Evolutionary conservation across 768 basidiomycete genomes (phyloP), one percentile per base, ranked within the genome.

Genomic region (Tylopilus vinaceipallidus): DNA sequence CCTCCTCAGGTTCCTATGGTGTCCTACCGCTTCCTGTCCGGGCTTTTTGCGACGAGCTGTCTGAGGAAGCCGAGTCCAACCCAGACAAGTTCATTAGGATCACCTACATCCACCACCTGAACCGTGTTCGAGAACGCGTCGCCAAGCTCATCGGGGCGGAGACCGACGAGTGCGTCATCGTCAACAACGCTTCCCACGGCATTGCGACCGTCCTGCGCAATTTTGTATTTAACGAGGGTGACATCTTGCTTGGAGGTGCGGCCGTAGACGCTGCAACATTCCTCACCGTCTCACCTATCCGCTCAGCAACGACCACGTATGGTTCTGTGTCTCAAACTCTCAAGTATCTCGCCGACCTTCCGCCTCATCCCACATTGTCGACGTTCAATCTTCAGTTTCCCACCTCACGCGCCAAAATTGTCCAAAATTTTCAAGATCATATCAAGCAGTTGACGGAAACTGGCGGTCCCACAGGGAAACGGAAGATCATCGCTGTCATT

Each of bases 171-270:
- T 70, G 79, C n/a, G 80, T 85, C 17, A 66, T 82, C 51, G 61
- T 69, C 12, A 57, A 53, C 61, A 68, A 67, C 5, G 42, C 61
- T 13, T 60, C 67, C 6, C 65, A 65, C 17, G 66, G 67, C 3
- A 56, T 92, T 29, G 82, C 83, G 55, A 87, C 82, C 10, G 70
- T 92, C 42, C 62, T 89, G 27, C 69, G 76, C 40, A 89, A 89
- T 50, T 72, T 93, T 26, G 70, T 76, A 29, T 56, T 61, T 37
- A 58, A 56, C 62, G 78, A 42, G 82, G 78, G 54, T 0, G 90
- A 93, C 64, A 68, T 86, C 9, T 73, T 93, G 45, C 68, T 91
- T 38, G 71, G 67, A 60, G 37, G 78, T 72, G 23, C 23, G 29
- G 6, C 34, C 37, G 2, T 43, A 47, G 8, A 58, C 54, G 34